A percentile compares a stretch with the other conserved stretches of the same genome.
Evolutionary conservation across 2,329 filamentous ascomycete genomes (phyloP).

Genomic region (Oidium heveae): DNA sequence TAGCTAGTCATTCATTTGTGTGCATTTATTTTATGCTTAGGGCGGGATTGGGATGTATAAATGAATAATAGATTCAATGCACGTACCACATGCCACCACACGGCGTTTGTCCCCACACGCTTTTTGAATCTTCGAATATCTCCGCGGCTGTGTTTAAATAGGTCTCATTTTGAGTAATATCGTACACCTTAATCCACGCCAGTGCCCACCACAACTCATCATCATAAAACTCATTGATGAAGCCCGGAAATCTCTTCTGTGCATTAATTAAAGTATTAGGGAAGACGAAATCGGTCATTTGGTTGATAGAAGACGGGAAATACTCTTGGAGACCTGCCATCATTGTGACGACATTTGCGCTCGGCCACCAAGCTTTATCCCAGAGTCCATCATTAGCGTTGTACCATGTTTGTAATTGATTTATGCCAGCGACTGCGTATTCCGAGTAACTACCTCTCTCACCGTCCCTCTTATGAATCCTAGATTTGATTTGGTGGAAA

Average conservation of each 20-base stretch:
- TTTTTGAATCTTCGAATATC: constrained; percentile 31
- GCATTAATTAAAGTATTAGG: constrained; percentile 8
- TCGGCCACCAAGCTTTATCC: constrained; percentile 46
- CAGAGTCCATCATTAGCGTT: constrained; percentile 33
- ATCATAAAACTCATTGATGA: constrained; percentile 29
- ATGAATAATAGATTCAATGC: not conserved
- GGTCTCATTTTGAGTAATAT: constrained; percentile 24
- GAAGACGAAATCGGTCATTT: constrained; percentile 7
- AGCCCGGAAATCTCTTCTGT: constrained; percentile 16
- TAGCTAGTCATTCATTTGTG: not conserved
- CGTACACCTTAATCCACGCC: constrained; percentile 29
- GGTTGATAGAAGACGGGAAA: constrained; percentile 5
- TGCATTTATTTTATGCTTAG: no score
- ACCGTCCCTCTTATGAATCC: constrained; percentile 2
- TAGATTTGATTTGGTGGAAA: constrained; percentile 1
- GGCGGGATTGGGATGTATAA: not conserved
- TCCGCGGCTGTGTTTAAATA: constrained; percentile 27
- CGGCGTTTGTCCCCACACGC: constrained; percentile 23
- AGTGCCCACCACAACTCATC: constrained; percentile 41
- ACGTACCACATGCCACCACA: constrained; percentile 24
- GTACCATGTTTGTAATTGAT: constrained; percentile 34
- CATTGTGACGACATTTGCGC: constrained; percentile 38
- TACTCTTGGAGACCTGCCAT: constrained; percentile 25
- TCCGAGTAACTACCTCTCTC: constrained; percentile 4
- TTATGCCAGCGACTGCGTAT: constrained; percentile 14